Evolutionary conservation across 768 basidiomycete species (phyloP).

Genomic region (Panaeolus cyanescens): DNA sequence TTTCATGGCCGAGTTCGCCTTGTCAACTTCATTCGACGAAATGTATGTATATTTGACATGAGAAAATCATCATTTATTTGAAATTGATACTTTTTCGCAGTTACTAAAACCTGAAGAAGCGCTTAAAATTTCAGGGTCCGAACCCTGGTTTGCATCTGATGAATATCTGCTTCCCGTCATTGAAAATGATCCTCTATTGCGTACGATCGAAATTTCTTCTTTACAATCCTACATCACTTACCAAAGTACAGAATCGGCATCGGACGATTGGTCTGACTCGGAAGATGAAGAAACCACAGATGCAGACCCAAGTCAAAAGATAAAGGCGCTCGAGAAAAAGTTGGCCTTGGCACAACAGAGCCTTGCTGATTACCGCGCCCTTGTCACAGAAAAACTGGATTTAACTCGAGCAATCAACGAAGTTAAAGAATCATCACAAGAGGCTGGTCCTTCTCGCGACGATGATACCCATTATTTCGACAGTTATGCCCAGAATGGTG

Average conservation of each 20-base stretch:
- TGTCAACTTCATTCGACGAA: conserved; percentile 85
- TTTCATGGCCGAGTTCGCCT: conserved; percentile 78
- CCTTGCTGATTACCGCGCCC: conserved; percentile 58
- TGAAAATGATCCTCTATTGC: conserved; percentile 87
- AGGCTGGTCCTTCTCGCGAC: conserved; percentile 50
- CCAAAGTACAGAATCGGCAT: conserved; percentile 53
- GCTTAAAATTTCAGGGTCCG: conserved; percentile 51
- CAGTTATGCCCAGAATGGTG: conserved; percentile 88
- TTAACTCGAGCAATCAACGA: conserved; percentile 44
- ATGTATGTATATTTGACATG: conserved; percentile 40
- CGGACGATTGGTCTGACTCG: conserved; percentile 76
- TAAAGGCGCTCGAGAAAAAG: conserved; percentile 62
- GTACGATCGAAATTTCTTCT: conserved; percentile 48
- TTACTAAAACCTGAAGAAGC: conserved; percentile 39
- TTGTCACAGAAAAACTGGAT: conserved; percentile 58
- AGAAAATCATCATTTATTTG: conserved; percentile 26
- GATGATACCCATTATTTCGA: conserved; percentile 95
- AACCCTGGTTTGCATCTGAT: conserved; percentile 71
- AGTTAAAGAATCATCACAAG: conserved; percentile 34
- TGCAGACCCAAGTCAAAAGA: conserved; percentile 41
- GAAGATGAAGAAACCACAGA: conserved; percentile 54
- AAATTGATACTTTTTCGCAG: conserved; percentile 41
- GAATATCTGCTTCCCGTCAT: conserved; percentile 80
- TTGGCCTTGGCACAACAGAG: conserved; percentile 60
- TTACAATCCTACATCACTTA: neutral